Evolutionary conservation across 2,329 filamentous ascomycete species (phyloP), one percentile per base, ranked within the genome.

Genomic region (Trichoderma aggressivum): DNA sequence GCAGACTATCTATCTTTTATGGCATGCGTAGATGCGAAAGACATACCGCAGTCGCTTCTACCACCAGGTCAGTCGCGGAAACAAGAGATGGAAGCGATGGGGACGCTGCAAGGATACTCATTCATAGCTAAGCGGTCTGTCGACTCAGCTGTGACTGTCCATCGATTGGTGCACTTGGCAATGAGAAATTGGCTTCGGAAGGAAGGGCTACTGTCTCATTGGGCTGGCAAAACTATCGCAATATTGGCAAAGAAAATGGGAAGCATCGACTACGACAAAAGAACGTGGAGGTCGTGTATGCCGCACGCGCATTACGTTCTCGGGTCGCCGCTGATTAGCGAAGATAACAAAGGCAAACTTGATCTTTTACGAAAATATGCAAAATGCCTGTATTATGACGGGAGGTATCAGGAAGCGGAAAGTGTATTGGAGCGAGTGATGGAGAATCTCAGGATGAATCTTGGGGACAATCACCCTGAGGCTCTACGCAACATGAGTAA

Each of bases 1-100:
- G 75, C 73, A 10, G n/a, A 77, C 7, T 80, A 77, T 58, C 73
- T 81, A 0, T 73, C 69, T 24, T 80, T 78, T 18, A 78, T 81
- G 21, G 77, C 74, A 26, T 78, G 78, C 50, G 66, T 80, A 0
- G 75, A 74, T 10, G 74, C 76, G 53, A 78, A 77, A 39, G 73
- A 78, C 26, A 80, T 81, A 26, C 79, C 79, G 0, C 34, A n/a
- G 16, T 71, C 73, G 14, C 62, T 81, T 8, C 68, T 80, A 7
- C 76, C 75, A 2, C 26, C 53, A 1, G 21, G 21, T 3, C 58
- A 70, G 1, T 59, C 71, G 34, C 70, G 72, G 55, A 36, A 60
- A 8, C 60, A 74, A 34, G 58, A 10, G 26, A 72, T 74, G 3
- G 73, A 79, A 21, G 68, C 68, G 5, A 55, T 70, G 10, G 58